A percentile compares a stretch with the other conserved stretches of the same genome.
Conservation (phyloP, 345 rosid species). For the Trapa bicornis region DNA sequence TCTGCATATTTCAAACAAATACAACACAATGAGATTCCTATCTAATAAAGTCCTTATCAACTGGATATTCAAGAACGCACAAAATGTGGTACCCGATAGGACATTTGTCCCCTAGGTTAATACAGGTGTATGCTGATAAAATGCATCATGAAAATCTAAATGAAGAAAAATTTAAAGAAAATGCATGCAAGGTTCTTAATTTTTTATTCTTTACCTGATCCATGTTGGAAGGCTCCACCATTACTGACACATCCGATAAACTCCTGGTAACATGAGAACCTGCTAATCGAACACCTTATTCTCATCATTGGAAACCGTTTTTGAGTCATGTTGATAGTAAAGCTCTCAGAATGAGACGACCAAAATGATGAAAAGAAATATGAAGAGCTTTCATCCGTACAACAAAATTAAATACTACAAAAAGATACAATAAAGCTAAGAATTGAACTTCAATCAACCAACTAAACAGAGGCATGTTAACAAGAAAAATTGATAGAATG, state of each 20-base stretch:
- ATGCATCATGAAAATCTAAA: neutral
- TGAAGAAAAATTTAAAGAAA: conserved; percentile 2
- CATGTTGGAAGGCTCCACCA: conserved; percentile 30
- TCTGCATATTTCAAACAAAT: conserved; percentile 26
- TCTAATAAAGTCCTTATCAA: neutral
- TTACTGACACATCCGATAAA: conserved; percentile 56
- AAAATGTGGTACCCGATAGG: too few relatives aligned
- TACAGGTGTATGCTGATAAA: neutral
- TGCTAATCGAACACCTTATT: conserved; percentile 16
- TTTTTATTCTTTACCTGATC: conserved; percentile 49
- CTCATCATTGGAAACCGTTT: conserved; percentile 12
- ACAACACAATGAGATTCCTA: neutral
- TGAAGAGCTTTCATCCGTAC: neutral
- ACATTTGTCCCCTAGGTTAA: too few relatives aligned
- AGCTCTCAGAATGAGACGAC: neutral
- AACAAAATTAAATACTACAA: neutral
- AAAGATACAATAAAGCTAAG: neutral
- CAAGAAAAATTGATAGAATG: neutral
- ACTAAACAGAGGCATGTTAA: neutral
- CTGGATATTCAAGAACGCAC: neutral
- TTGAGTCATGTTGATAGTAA: neutral
- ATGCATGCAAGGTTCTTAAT: conserved; percentile 24
- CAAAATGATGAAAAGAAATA: too few relatives aligned
- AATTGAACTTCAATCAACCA: neutral
- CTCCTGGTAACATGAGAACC: conserved; percentile 58